Conservation (phyloP, 768 basidiomycete genomes). For the Trametopsis cervina region DNA sequence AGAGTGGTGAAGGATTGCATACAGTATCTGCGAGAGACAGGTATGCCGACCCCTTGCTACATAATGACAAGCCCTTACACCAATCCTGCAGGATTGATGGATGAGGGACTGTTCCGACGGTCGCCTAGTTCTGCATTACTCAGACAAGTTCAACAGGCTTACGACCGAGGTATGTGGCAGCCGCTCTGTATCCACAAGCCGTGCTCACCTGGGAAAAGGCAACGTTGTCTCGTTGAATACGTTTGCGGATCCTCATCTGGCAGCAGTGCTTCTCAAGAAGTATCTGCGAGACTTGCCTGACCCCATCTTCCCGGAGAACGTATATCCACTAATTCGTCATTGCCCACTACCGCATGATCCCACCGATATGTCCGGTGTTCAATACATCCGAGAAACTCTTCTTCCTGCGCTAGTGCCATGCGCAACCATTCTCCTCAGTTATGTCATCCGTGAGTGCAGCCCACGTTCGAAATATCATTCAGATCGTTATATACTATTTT, state of each 20-base stretch:
- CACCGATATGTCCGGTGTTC: conserved; percentile 48
- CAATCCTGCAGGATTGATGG: conserved; percentile 43
- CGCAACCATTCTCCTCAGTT: conserved; percentile 65
- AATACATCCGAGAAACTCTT: conserved; percentile 63
- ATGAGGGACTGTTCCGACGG: conserved; percentile 80
- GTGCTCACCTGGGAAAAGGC: conserved; percentile 32
- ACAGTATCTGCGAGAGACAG: conserved; percentile 60
- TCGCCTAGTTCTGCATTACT: conserved; percentile 67
- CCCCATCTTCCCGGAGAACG: conserved; percentile 66
- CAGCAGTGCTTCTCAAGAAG: conserved; percentile 82
- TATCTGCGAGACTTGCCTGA: conserved; percentile 75
- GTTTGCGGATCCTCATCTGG: conserved; percentile 72
- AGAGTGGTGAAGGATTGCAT: conserved; percentile 73
- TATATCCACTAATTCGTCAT: conserved; percentile 57
- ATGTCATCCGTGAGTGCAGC: conserved; percentile 29
- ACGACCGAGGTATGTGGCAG: conserved; percentile 57
- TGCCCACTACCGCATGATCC: conserved; percentile 57
- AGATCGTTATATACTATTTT: conserved; percentile 2
- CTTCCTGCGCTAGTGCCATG: conserved; percentile 66
- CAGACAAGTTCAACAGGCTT: conserved; percentile 73
- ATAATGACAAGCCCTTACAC: not conserved
- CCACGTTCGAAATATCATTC: too few relatives aligned
- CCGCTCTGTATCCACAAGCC: not conserved
- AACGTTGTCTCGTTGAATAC: conserved; percentile 73
- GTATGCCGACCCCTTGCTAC: too few relatives aligned